Evolutionary conservation across 163 green algal genomes (phyloP).

Genomic region (Scenedesmus sp.): DNA sequence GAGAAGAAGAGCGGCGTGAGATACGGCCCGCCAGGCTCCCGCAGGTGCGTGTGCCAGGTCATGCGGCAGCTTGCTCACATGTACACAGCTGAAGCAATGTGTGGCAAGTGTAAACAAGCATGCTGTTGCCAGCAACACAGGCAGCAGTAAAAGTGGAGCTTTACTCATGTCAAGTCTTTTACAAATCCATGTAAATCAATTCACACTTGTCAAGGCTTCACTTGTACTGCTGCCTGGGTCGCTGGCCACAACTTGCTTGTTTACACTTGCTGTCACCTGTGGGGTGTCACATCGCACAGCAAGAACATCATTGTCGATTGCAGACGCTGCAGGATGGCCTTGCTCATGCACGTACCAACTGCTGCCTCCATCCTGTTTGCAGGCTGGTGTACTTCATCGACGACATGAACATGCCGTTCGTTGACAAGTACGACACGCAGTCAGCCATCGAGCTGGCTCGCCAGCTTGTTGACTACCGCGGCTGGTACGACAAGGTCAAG

Average conservation of each 20-base stretch:
- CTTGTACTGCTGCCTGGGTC: too few species aligned
- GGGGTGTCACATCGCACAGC: too few species aligned
- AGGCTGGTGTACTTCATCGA: conserved; percentile 94
- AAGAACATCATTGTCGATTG: too few species aligned
- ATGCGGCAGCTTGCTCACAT: background rate
- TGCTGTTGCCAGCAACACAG: background rate
- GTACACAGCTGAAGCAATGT: background rate
- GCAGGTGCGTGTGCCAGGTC: conserved; percentile 29
- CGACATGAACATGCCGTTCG: conserved; percentile 93
- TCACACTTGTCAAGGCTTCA: too few species aligned
- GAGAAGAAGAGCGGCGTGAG: conserved; percentile 91
- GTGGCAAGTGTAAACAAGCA: background rate
- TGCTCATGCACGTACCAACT: too few species aligned
- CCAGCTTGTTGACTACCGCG: conserved; percentile 92
- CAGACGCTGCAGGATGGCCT: too few species aligned
- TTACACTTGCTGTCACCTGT: background rate
- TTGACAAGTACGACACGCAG: conserved; percentile 98
- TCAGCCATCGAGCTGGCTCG: conserved; percentile 91
- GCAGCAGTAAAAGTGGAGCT: background rate
- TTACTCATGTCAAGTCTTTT: too few species aligned
- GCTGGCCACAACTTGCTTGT: too few species aligned
- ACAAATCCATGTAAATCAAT: too few species aligned
- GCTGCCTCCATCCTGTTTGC: background rate
- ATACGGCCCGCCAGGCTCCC: conserved; percentile 86
- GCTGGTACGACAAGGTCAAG: conserved; percentile 93